Conservation (phyloP, 257 asterid species). For the Solanum acaule region DNA sequence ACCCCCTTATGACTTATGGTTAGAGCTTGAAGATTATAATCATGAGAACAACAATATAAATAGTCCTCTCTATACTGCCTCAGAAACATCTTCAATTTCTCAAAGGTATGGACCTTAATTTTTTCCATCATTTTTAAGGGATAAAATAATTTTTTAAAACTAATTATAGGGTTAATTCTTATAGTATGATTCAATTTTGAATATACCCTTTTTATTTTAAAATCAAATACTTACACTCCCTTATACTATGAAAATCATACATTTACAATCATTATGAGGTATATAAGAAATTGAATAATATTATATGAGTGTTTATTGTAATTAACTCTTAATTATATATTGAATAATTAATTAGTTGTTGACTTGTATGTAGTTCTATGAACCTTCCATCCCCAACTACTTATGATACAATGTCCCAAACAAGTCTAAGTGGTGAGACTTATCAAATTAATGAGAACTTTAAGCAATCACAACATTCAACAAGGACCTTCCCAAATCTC, state of each 20-base stretch:
- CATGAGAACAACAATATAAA: not conserved
- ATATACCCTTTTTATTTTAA: not conserved
- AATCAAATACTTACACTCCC: not conserved
- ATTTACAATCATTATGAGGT: not conserved
- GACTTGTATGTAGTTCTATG: not conserved
- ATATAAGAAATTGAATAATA: not conserved
- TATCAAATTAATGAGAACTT: not conserved
- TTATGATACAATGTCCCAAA: not conserved
- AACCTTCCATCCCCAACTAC: not conserved
- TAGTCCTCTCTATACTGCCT: not conserved
- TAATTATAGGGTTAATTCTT: not conserved
- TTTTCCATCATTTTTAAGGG: not conserved
- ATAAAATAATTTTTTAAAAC: not conserved
- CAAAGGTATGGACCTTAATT: not conserved
- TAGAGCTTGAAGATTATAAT: not conserved
- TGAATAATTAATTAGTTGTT: not conserved
- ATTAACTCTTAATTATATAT: not conserved
- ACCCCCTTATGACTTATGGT: not conserved
- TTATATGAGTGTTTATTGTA: not conserved
- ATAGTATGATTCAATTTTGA: not conserved
- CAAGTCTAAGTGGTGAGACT: not conserved
- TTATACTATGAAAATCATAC: not conserved
- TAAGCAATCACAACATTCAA: not conserved
- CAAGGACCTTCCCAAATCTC: not conserved
- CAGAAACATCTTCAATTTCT: not conserved